Evolutionary conservation across 2,329 filamentous ascomycete species (phyloP), one percentile per base, ranked within the genome.

Genomic region (Phaeosphaeriaceae sp.): DNA sequence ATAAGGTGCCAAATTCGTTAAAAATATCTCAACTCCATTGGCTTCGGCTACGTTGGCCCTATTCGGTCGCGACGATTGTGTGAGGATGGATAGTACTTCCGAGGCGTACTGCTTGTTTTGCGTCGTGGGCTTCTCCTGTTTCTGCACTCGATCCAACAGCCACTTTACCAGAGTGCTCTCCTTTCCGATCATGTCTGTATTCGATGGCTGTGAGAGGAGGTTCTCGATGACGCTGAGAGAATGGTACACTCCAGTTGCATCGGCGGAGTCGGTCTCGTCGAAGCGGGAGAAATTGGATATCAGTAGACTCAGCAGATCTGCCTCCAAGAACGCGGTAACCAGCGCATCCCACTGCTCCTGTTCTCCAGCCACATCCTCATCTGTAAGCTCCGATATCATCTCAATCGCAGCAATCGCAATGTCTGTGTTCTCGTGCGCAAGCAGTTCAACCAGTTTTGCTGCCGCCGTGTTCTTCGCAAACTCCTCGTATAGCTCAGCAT

Each of bases 41-140:
- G 89, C 79, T 25, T 81, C 77, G 40, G 86, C 85, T 5, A 97
- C 81, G 48, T 84, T 84, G 21, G 79, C 80, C 46, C 91, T 83
- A 68, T 92, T 93, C 40, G 84, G 78, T 0, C 85, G 64, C 3
- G 91, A 92, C 1, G 88, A 88, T 76, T 97, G 93, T 19, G 94
- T 84, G 9, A 99, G 81, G 54, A 99, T 95, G 13, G 94, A 93
- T 2, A 99, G 82, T 7, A 98, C 87, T 78, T 99, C 95, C 17
- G 94, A 92, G 0, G 93, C 87, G 75, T 98, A 99, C 75, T 97
- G 94, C 75, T 95, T 96, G 75, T 99, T 99, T 74, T 99, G 95
- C 5, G 87, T 84, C 0, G 96, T 86, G 0, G 83, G 81, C 3
- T 80, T 81, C 74, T 97, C 92, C 51, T 85, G 84, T 55, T 83